phyloP scores from a whole-genome alignment of 345 rosid genomes.

The Toxicodendron radicans region DNA sequence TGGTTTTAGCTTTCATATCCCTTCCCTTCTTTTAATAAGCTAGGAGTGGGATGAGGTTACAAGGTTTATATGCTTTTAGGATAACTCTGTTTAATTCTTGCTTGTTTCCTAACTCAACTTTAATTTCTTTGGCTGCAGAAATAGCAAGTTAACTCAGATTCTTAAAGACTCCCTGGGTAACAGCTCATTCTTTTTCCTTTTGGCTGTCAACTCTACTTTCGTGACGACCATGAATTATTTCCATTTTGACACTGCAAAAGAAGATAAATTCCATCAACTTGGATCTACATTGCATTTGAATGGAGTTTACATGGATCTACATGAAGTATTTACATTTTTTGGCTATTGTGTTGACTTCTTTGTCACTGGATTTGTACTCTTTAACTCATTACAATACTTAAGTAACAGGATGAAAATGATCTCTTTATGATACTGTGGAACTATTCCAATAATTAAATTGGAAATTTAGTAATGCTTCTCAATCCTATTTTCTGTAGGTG shows the following conservation, averaged over 20 bases:
- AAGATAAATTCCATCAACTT: background rate
- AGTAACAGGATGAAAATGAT: background rate
- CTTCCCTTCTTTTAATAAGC: conserved; percentile 1
- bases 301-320: background rate
- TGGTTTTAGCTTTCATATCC: conserved; percentile 11
- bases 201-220: conserved; percentile 8
- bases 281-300: background rate
- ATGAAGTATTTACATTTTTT: background rate
- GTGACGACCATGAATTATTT: background rate
- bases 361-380: background rate
- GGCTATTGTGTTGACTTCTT: background rate
- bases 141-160: conserved; percentile 95
- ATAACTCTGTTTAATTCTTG: conserved; percentile 19
- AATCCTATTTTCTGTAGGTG: conserved; percentile 42
- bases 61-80: conserved; percentile 9
- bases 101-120: conserved; percentile 12
- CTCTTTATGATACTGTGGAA: background rate
- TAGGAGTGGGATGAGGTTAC: conserved; percentile 12
- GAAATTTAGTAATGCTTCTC: background rate
- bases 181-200: conserved; percentile 12
- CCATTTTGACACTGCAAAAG: conserved; percentile 5
- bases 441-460: background rate
- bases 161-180: conserved; percentile 93
- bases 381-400: background rate
- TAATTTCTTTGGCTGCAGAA: conserved; percentile 59